Base-by-base conservation (phyloP, 345 rosid genomes). In the Isatis tinctoria region DNA sequence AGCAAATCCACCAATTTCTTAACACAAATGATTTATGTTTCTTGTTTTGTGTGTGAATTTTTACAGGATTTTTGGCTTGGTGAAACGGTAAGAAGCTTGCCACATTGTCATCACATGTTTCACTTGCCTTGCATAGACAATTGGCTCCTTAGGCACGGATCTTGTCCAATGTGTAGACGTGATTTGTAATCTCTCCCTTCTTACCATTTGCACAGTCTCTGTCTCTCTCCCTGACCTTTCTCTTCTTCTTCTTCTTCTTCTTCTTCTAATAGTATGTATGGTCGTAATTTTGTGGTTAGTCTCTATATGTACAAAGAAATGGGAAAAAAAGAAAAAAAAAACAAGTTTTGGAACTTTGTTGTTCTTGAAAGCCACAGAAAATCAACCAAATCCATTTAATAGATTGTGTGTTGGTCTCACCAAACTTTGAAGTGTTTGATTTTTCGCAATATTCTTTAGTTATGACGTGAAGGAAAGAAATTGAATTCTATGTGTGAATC, bases 21-120 rank as follows among this genome's bases (percentile, higher is more conserved):
- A 56, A 47, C 62, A 10, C 3, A 33, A 32, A 22, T 12, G 32
- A 37, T 41, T n/a, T 17, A 8, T 56, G 10, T 11, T 27, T 27
- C 3, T 47, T 45, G 48, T 16, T 6, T 8, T 69, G 48, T 44
- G 51, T 65, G 63, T 13, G 9, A 10, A 8, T 12, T 5, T 14
- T 59, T 47, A 65, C 92, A 96, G 99, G 99, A 96, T 80, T 90
- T 96, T 75, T 97, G 88, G 63, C 80, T 92, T 0, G 90, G 90
- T 30, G 98, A 96, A 83, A 96, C 88, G 0, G 93, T 86, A 13
- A 88, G 99, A 80, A 86, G 95, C 79, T 84, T 96, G 82, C 99
- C 99, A 48, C 96, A 92, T 39, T 96, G 99, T 79, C 94, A 92
- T 74, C 99, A 89, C 87, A 84, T 92, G 93, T 96, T 96, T 83